phyloP scores from a whole-genome alignment of 2,329 filamentous ascomycete genomes.

The Fusarium sp. region DNA sequence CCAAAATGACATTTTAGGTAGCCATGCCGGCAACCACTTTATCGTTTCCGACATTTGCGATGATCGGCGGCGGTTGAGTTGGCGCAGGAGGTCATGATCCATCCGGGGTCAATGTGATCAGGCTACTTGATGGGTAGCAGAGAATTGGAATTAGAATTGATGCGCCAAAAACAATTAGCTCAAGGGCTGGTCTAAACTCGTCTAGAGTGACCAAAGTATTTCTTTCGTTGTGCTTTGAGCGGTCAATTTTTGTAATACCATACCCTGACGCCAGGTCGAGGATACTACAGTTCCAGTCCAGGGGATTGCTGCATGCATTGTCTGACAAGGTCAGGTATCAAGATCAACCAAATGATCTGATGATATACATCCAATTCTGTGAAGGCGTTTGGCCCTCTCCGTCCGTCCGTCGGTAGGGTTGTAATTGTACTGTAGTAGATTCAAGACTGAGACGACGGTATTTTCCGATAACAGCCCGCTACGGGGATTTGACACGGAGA shows the following conservation, averaged over 20 bases:
- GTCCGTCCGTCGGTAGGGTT: background rate
- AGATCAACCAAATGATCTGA: background rate
- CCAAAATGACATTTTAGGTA: conserved; percentile 36
- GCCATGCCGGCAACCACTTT: conserved; percentile 34
- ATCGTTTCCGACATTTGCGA: conserved; percentile 39
- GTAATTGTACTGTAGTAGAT: background rate
- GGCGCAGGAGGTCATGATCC: conserved; percentile 17
- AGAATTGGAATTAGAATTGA: background rate
- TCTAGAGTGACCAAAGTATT: background rate
- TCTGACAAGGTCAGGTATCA: background rate
- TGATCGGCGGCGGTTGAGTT: conserved; percentile 33
- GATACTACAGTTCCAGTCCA: background rate
- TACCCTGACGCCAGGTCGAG: background rate
- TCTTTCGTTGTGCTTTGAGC: background rate
- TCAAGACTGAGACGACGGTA: conserved; percentile 1
- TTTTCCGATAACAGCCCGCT: conserved; percentile 5
- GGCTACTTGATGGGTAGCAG: background rate
- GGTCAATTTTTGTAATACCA: background rate
- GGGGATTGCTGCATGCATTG: background rate
- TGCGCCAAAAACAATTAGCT: background rate
- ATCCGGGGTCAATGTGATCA: conserved; percentile 14
- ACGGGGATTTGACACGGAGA: conserved; percentile 6
- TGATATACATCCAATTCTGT: background rate
- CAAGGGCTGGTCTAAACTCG: background rate
- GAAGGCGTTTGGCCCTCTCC: background rate